Evolutionary conservation across 2,329 filamentous ascomycete species (phyloP).

Genomic region (Hypoxylon sp.): DNA sequence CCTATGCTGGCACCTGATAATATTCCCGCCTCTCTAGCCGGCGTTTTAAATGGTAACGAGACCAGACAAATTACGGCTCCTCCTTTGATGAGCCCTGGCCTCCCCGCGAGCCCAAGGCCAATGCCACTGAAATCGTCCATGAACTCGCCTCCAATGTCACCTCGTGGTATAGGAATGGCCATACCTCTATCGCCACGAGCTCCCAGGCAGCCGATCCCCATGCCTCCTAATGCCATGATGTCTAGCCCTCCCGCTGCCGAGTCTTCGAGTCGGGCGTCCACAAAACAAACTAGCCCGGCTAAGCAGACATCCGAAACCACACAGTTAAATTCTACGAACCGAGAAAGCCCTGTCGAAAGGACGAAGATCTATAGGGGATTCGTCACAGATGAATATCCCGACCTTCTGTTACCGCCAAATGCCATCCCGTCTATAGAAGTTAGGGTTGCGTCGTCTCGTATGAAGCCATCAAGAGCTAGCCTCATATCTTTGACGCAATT

Average conservation of each 20-base stretch:
- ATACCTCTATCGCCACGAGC: constrained; percentile 79
- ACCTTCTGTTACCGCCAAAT: constrained; percentile 87
- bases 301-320: constrained; percentile 54
- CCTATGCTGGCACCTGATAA: constrained; percentile 56
- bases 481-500: constrained; percentile 82
- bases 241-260: constrained; percentile 68
- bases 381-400: constrained; percentile 87
- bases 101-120: constrained; percentile 73
- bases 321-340: constrained; percentile 53
- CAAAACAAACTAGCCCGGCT: constrained; percentile 58
- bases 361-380: constrained; percentile 80
- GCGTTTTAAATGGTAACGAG: constrained; percentile 61
- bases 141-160: constrained; percentile 78
- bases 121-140: constrained; percentile 66
- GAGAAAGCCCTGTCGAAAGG: constrained; percentile 60
- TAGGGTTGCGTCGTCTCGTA: constrained; percentile 91
- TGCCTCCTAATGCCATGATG: constrained; percentile 78
- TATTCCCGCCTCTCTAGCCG: constrained; percentile 66
- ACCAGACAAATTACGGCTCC: constrained; percentile 54
- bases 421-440: constrained; percentile 88
- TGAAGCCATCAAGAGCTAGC: constrained; percentile 91
- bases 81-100: constrained; percentile 70
- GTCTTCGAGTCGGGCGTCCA: constrained; percentile 57
- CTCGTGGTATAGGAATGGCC: constrained; percentile 64
- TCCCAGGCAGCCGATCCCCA: constrained; percentile 79